Evolutionary conservation across 768 basidiomycete species (phyloP).

Genomic region (Strobilomyces confusus): DNA sequence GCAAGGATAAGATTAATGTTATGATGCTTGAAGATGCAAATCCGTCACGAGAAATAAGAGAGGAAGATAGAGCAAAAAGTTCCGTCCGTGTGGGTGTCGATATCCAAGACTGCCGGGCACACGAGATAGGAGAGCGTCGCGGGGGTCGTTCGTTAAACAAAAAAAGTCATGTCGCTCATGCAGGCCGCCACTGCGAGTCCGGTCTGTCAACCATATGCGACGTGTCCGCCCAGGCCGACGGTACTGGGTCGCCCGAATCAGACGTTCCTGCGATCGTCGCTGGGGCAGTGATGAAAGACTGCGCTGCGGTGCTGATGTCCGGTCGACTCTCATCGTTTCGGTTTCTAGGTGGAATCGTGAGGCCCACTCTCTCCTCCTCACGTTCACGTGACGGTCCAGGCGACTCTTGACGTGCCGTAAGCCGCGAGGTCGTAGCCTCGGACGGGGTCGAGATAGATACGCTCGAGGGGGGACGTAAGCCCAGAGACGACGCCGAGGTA

Average conservation of each 20-base stretch:
- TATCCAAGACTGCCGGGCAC: constrained; percentile 11
- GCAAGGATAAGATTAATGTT: constrained; percentile 15
- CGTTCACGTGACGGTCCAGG: constrained; percentile 12
- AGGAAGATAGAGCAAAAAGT: not conserved
- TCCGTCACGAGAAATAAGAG: not conserved
- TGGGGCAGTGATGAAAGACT: constrained; percentile 66
- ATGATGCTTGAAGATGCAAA: constrained; percentile 16
- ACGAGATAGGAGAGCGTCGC: not conserved
- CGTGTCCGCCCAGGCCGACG: constrained; percentile 46
- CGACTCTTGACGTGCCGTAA: constrained; percentile 19
- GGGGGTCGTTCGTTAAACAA: not conserved
- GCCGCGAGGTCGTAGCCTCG: constrained; percentile 20
- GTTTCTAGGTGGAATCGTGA: constrained; percentile 26
- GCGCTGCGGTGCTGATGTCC: constrained; percentile 66
- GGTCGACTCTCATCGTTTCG: constrained; percentile 40
- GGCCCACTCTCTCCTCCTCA: constrained; percentile 17
- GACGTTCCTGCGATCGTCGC: constrained; percentile 55
- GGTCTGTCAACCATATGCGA: constrained; percentile 43
- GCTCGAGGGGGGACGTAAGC: too few species aligned
- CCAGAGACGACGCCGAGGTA: constrained; percentile 6
- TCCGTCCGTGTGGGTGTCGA: not conserved
- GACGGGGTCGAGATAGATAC: constrained; percentile 6
- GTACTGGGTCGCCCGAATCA: constrained; percentile 45
- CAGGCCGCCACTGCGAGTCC: constrained; percentile 36
- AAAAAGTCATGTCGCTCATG: constrained; percentile 22